Evolutionary conservation across 1,284 basidiomycete species (phyloP).

Genomic region (Austroboletus novae-zelandiae): DNA sequence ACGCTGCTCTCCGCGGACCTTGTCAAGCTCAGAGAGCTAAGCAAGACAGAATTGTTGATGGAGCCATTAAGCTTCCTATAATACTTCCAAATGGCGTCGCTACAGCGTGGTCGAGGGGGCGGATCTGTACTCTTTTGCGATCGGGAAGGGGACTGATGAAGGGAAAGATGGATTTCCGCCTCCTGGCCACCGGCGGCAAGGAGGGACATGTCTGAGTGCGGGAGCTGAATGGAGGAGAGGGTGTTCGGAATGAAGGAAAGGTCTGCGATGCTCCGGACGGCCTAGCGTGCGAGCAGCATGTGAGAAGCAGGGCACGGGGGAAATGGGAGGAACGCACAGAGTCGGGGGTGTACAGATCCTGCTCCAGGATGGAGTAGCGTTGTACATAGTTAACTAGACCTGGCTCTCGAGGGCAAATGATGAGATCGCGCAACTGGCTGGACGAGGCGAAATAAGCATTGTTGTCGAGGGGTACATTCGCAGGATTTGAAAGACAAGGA

Average conservation of each 20-base stretch:
- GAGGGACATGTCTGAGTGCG: conserved; percentile 55
- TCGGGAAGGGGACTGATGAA: conserved; percentile 39
- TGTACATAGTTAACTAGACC: conserved; percentile 71
- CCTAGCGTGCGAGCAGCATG: conserved; percentile 32
- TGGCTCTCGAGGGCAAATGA: conserved; percentile 67
- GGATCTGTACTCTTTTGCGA: conserved; percentile 17
- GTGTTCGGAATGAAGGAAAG: conserved; percentile 68
- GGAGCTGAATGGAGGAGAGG: conserved; percentile 59
- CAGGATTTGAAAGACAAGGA: conserved; percentile 16
- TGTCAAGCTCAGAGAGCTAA: conserved; percentile 60
- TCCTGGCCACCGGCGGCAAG: conserved; percentile 82
- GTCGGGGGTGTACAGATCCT: conserved; percentile 52
- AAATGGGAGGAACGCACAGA: conserved; percentile 41
- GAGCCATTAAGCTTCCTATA: conserved; percentile 57
- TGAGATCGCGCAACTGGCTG: conserved; percentile 74
- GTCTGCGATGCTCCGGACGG: conserved; percentile 49
- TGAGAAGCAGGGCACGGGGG: conserved; percentile 14
- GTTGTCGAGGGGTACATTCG: conserved; percentile 1
- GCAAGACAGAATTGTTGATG: conserved; percentile 82
- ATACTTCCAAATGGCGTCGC: conserved; percentile 51
- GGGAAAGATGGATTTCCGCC: conserved; percentile 73
- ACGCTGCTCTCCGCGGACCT: conserved; percentile 54
- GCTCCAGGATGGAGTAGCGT: conserved; percentile 58
- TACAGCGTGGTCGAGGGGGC: conserved; percentile 19
- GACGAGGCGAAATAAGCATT: conserved; percentile 5